Conservation (phyloP, 805 yeast genomes). For the Dipodascus albidus region DNA sequence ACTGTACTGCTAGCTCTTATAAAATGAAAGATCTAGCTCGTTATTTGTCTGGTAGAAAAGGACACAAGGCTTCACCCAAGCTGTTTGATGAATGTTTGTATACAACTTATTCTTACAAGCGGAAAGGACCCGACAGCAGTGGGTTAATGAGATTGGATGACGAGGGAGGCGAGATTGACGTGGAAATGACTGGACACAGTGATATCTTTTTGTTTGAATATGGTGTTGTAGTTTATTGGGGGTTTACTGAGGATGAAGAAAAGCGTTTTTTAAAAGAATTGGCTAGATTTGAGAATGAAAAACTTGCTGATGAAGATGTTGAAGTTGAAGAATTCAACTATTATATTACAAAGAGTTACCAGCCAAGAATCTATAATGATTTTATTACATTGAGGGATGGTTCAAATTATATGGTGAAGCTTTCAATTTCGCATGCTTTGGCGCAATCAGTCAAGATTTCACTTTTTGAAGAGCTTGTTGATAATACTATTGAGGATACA, state of each 20-base stretch:
- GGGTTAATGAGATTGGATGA: slow-evolving; percentile 67
- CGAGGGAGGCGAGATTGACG: slow-evolving; percentile 91
- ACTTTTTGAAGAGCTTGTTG: slow-evolving; percentile 88
- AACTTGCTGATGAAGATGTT: slow-evolving; percentile 80
- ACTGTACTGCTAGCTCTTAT: slow-evolving; percentile 90
- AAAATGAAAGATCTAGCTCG: slow-evolving; percentile 76
- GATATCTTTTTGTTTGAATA: slow-evolving; percentile 88
- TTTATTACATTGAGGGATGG: slow-evolving; percentile 89
- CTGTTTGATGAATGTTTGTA: slow-evolving; percentile 90
- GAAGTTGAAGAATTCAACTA: slow-evolving; percentile 93
- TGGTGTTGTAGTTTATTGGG: slow-evolving; percentile 98
- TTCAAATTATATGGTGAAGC: slow-evolving; percentile 78
- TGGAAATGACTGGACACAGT: slow-evolving; percentile 54
- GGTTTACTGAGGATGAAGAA: slow-evolving; percentile 79
- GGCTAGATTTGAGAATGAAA: slow-evolving; percentile 84
- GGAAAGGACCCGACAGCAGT: slow-evolving; percentile 24
- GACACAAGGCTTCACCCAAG: slow-evolving; percentile 57
- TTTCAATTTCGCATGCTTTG: slow-evolving; percentile 89
- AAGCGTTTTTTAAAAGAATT: slow-evolving; percentile 67
- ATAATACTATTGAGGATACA: slow-evolving; percentile 93
- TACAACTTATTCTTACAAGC: slow-evolving; percentile 59
- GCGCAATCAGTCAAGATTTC: slow-evolving; percentile 95
- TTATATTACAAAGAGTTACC: slow-evolving; percentile 86
- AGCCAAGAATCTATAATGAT: slow-evolving; percentile 93
- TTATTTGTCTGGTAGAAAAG: slow-evolving; percentile 71